Evolutionary conservation across 2,329 filamentous ascomycete species (phyloP).

Genomic region (Exophiala viscosa): DNA sequence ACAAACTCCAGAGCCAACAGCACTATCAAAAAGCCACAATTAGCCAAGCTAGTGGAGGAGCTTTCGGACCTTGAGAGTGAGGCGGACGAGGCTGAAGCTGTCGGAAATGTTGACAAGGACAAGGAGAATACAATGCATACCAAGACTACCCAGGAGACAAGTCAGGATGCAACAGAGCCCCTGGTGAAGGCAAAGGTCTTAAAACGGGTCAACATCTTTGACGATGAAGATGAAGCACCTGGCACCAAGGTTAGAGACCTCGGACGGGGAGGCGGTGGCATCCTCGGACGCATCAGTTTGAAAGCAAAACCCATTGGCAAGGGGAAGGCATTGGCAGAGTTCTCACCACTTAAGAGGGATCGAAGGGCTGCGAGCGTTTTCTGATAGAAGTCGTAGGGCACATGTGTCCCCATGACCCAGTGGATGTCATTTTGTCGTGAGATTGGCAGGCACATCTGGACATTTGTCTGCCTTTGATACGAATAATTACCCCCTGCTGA

Average conservation of each 20-base stretch:
- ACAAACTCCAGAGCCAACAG: constrained; percentile 39
- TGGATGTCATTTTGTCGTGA: background rate
- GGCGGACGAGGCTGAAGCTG: background rate
- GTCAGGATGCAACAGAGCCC: constrained; percentile 28
- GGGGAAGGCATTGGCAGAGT: constrained; percentile 49
- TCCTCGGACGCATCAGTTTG: constrained; percentile 27
- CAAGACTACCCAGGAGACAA: constrained; percentile 25
- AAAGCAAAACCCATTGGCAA: constrained; percentile 20
- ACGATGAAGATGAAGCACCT: constrained; percentile 63
- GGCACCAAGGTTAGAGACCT: constrained; percentile 32
- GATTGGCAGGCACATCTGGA: background rate
- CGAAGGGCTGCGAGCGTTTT: constrained; percentile 40
- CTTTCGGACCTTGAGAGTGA: constrained; percentile 15
- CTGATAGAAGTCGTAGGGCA: background rate
- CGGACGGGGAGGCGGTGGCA: constrained; percentile 20
- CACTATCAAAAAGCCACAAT: constrained; percentile 25
- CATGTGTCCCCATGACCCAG: background rate
- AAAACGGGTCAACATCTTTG: constrained; percentile 61
- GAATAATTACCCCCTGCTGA: no score
- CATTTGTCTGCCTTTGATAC: background rate
- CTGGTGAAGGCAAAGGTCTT: constrained; percentile 70
- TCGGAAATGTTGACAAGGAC: constrained; percentile 15
- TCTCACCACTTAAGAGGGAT: constrained; percentile 71
- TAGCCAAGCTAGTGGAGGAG: constrained; percentile 31
- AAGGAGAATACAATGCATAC: constrained; percentile 15